Percentiles rank a stretch among this genome's conserved stretches.
Evolutionary conservation across 2,329 filamentous ascomycete genomes (phyloP).

Genomic region (Catunica adiposa): DNA sequence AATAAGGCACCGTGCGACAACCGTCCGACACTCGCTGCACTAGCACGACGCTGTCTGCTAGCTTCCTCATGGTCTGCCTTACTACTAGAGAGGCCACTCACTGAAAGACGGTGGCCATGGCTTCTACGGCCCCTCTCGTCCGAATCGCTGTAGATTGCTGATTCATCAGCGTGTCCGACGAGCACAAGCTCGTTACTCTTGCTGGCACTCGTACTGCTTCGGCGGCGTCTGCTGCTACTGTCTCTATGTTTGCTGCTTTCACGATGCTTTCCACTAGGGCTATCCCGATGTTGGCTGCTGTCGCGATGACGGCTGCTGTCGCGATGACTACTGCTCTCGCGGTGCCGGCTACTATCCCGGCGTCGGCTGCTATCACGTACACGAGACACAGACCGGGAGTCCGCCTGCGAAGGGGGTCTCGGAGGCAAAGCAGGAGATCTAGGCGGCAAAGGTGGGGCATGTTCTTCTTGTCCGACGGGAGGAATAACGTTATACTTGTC

Average conservation of each 20-base stretch:
- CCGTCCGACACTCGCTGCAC: neutral
- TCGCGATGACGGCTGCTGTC: slow-evolving; percentile 6
- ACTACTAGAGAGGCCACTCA: neutral
- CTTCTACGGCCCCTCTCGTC: slow-evolving; percentile 6
- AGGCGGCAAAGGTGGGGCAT: slow-evolving; percentile 9
- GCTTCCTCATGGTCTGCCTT: neutral
- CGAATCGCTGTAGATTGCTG: slow-evolving; percentile 8
- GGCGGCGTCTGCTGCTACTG: slow-evolving; percentile 3
- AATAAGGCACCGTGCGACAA: slow-evolving; percentile 1
- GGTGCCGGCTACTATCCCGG: neutral
- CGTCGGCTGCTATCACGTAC: slow-evolving; percentile 1
- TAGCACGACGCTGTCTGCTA: slow-evolving; percentile 3
- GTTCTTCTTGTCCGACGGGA: neutral
- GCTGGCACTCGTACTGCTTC: neutral
- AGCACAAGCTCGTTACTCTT: slow-evolving; percentile 1
- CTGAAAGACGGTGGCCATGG: slow-evolving; percentile 1
- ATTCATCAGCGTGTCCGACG: slow-evolving; percentile 1
- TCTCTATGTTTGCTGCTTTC: slow-evolving; percentile 3
- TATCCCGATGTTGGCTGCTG: neutral
- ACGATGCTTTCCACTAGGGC: neutral
- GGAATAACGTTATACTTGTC: slow-evolving; percentile 27
- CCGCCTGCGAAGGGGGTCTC: slow-evolving; percentile 14
- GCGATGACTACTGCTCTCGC: neutral
- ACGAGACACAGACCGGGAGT: slow-evolving; percentile 3
- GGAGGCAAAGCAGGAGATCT: slow-evolving; percentile 12